phyloP scores from a whole-genome alignment of 2,329 filamentous ascomycete species.

The Fusarium praegraminearum region DNA sequence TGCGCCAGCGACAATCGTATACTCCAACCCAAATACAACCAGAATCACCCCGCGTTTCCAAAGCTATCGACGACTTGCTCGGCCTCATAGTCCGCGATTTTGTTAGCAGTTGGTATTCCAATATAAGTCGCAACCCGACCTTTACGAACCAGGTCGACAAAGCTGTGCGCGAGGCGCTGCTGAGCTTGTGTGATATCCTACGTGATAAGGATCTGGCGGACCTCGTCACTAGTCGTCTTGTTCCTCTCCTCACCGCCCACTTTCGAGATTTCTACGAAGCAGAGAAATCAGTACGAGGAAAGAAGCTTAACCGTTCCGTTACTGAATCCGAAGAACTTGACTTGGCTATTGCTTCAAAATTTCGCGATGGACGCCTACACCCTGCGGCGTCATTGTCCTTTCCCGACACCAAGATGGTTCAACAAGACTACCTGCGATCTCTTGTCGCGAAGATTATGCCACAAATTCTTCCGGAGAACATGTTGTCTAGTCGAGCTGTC shows the following conservation, averaged over 20 bases:
- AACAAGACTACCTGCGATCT: slow-evolving; percentile 88
- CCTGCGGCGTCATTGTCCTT: slow-evolving; percentile 85
- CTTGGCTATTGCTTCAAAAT: slow-evolving; percentile 94
- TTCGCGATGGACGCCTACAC: slow-evolving; percentile 88
- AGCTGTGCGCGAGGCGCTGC: slow-evolving; percentile 78
- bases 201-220: slow-evolving; percentile 85
- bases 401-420: slow-evolving; percentile 83
- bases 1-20: slow-evolving; percentile 76
- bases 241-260: slow-evolving; percentile 89
- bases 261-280: slow-evolving; percentile 92
- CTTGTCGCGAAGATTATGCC: slow-evolving; percentile 80
- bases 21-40: slow-evolving; percentile 77
- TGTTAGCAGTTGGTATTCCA: slow-evolving; percentile 86
- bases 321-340: slow-evolving; percentile 98
- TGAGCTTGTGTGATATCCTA: slow-evolving; percentile 77
- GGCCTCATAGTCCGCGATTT: slow-evolving; percentile 84
- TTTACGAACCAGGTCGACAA: slow-evolving; percentile 91
- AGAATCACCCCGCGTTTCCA: slow-evolving; percentile 80
- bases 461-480: slow-evolving; percentile 76
- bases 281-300: slow-evolving; percentile 86
- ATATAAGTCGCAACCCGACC: slow-evolving; percentile 82
- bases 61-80: slow-evolving; percentile 82
- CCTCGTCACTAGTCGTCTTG: slow-evolving; percentile 81
- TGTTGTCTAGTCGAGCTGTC: slow-evolving; percentile 84
- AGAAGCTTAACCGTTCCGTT: slow-evolving; percentile 86